A percentile compares a stretch with the other conserved stretches of the same genome.
These are phyloP conservation scores for Dactylonectria estremocensis DNA, from an alignment of 2,329 filamentous ascomycete genomes.

Conservation along the genomic window DNA sequence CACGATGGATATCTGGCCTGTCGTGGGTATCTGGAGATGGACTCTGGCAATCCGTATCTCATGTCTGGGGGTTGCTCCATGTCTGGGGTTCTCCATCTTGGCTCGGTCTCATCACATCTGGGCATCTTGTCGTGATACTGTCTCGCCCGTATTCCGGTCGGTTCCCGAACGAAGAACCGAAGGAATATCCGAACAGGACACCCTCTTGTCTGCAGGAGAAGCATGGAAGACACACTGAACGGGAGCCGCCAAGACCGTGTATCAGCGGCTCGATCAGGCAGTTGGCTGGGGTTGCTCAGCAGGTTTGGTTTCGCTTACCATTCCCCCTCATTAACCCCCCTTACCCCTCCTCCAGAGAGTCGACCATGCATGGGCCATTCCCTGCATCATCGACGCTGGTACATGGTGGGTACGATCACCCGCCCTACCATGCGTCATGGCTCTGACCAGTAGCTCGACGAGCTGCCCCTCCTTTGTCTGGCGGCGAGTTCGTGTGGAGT, in stretches of 20 bases:
- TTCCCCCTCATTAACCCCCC: slow-evolving; percentile 21
- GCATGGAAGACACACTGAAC: slow-evolving; percentile 16
- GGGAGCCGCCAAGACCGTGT: slow-evolving; percentile 4
- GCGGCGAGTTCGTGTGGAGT: neutral
- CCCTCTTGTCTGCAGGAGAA: slow-evolving; percentile 31
- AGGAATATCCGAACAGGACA: slow-evolving; percentile 31
- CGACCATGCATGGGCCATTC: slow-evolving; percentile 1
- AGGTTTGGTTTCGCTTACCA: slow-evolving; percentile 18
- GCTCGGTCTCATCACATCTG: neutral
- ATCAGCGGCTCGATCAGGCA: slow-evolving; percentile 29
- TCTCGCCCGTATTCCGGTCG: slow-evolving; percentile 28
- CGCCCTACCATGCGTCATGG: slow-evolving; percentile 12
- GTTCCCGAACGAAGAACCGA: slow-evolving; percentile 32
- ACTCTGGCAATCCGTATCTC: neutral
- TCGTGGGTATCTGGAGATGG: neutral
- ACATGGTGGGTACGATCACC: slow-evolving; percentile 28
- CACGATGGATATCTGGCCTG: slow-evolving; percentile 12
- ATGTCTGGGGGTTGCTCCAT: neutral
- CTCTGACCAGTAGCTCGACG: neutral
- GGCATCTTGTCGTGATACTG: neutral
- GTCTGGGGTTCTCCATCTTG: neutral
- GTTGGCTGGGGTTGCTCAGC: slow-evolving; percentile 22
- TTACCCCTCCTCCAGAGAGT: neutral
- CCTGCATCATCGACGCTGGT: slow-evolving; percentile 23
- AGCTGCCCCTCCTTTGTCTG: slow-evolving; percentile 6